Percentiles rank a stretch among this genome's conserved stretches.
phyloP scores from a whole-genome alignment of 1,284 basidiomycete genomes.

The Ceratobasidium sp. region DNA sequence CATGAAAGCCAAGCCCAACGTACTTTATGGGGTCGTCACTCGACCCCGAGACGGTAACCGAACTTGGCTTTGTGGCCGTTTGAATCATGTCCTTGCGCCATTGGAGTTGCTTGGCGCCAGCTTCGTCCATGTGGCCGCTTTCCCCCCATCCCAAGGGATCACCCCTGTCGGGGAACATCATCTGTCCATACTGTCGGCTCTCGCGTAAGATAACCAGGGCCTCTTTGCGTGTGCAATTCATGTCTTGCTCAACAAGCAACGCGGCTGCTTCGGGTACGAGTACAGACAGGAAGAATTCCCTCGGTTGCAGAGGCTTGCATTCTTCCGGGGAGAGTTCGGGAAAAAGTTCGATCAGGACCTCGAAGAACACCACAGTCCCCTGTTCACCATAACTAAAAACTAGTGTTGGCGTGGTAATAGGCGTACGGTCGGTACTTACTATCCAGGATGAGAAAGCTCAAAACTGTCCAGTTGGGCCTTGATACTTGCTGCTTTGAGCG shows the following conservation, averaged over 20 bases:
- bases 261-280: constrained; percentile 76
- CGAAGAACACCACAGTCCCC: constrained; percentile 76
- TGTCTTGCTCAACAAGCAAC: constrained; percentile 74
- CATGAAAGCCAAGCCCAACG: constrained; percentile 3
- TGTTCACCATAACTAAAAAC: constrained; percentile 73
- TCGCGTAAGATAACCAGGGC: constrained; percentile 69
- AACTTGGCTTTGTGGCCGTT: background rate
- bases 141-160: constrained; percentile 55
- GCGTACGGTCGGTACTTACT: constrained; percentile 61
- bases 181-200: constrained; percentile 74
- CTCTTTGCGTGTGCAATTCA: constrained; percentile 54
- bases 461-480: constrained; percentile 75
- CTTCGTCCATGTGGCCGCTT: constrained; percentile 48
- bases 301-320: constrained; percentile 66
- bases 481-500: constrained; percentile 67
- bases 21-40: constrained; percentile 1
- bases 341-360: constrained; percentile 74
- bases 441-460: constrained; percentile 78
- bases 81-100: constrained; percentile 34
- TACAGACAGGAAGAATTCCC: constrained; percentile 73
- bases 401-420: constrained; percentile 20
- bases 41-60: background rate
- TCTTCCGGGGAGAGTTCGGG: constrained; percentile 54
- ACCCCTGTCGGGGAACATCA: constrained; percentile 74
- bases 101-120: constrained; percentile 46